A percentile compares a stretch with the other conserved stretches of the same genome.
Evolutionary conservation across 768 basidiomycete genomes (phyloP).

Genomic region (Suillus clintonianus): DNA sequence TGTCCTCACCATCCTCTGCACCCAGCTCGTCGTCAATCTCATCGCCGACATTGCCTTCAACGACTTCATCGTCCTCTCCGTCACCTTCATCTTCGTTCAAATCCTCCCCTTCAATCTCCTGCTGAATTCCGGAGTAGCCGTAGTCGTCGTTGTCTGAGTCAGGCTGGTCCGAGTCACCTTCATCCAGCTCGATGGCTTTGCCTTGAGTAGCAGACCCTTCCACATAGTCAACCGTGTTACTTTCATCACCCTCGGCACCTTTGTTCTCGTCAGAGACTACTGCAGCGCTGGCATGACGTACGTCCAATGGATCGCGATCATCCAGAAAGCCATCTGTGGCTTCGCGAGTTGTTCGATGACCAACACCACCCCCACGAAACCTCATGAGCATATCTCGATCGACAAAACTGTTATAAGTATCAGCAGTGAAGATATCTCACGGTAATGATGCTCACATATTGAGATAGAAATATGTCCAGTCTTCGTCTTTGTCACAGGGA

Average conservation of each 20-base stretch:
- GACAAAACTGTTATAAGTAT: conserved; percentile 32
- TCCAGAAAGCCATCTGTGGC: not conserved
- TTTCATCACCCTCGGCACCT: not conserved
- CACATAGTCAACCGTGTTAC: not conserved
- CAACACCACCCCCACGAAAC: conserved; percentile 31
- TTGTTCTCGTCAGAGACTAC: not conserved
- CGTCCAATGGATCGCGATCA: not conserved
- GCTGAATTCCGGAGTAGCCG: not conserved
- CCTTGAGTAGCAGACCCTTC: not conserved
- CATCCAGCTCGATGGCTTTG: not conserved
- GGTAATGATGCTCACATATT: conserved; percentile 31
- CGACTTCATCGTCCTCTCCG: not conserved
- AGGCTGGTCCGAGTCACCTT: too few relatives aligned
- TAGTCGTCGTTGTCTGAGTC: not conserved
- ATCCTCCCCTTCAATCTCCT: not conserved
- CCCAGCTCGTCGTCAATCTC: not conserved
- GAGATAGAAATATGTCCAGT: conserved; percentile 36
- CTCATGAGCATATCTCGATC: conserved; percentile 44
- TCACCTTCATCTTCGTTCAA: not conserved
- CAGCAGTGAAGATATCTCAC: not conserved
- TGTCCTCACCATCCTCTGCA: not conserved
- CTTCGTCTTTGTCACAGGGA: conserved; percentile 20
- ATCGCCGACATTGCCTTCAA: not conserved
- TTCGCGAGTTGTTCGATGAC: conserved; percentile 20
- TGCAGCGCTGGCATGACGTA: not conserved